Evolutionary conservation across 805 yeast genomes (phyloP).

Genomic region (Lipomyces japonicus): DNA sequence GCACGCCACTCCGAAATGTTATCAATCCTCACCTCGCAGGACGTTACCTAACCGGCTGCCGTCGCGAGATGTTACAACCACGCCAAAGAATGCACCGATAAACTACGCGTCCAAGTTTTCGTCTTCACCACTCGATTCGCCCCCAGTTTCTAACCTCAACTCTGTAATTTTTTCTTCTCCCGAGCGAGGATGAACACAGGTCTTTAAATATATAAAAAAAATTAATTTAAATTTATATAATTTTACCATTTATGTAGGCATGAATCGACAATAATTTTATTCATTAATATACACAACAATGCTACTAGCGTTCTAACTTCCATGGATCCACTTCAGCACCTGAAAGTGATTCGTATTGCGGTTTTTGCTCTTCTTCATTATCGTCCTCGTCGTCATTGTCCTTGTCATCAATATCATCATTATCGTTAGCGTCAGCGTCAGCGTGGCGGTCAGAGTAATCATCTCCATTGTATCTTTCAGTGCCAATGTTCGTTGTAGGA

Average conservation of each 20-base stretch:
- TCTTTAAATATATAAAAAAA: neutral
- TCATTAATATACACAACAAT: neutral
- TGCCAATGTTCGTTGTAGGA: neutral
- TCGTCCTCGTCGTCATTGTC: conserved; percentile 23
- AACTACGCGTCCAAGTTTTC: conserved; percentile 13
- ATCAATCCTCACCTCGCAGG: conserved; percentile 4
- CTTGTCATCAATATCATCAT: neutral
- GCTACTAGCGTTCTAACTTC: conserved; percentile 7
- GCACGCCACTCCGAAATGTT: conserved; percentile 35
- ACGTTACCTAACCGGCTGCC: neutral
- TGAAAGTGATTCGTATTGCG: conserved; percentile 5
- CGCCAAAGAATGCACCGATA: conserved; percentile 3
- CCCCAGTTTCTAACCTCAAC: conserved; percentile 22
- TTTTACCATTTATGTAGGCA: too few species aligned
- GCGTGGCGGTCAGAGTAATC: neutral
- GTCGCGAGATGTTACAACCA: neutral
- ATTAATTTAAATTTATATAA: neutral
- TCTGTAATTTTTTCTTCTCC: conserved; percentile 26
- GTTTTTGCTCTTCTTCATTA: conserved; percentile 6
- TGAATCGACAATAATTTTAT: too few species aligned
- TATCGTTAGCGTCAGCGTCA: neutral
- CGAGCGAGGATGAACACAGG: conserved; percentile 4
- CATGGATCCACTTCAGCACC: conserved; percentile 17
- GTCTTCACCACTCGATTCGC: conserved; percentile 27
- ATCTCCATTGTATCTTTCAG: neutral